Base-by-base conservation (phyloP, 495 filamentous ascomycete genomes). In the Neurospora terricola region DNA sequence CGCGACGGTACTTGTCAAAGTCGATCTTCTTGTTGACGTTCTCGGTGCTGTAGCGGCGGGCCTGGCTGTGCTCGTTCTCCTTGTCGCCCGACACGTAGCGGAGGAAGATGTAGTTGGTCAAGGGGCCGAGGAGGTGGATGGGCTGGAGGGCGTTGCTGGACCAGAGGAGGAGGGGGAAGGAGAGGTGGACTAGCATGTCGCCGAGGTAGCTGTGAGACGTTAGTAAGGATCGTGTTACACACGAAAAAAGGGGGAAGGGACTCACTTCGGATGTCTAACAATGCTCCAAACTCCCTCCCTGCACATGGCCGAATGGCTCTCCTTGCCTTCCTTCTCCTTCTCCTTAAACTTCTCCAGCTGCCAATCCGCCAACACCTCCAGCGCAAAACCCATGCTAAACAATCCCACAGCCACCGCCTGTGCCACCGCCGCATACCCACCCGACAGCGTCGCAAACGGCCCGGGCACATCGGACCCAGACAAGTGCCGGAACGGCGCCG, bases 181-280 rank as follows among this genome's bases (percentile, higher is more conserved):
- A 86, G 45, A 83, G 59, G 73, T 90, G 88, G 7, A 88, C 81
- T 21, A 90, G 79, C 1, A 84, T 82, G 72, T 89, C 88, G 5
- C 88, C 88, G 48, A 89, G 84, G 66, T 89, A 90, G 77, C 88
- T 90, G 54, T 70, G 27, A 4, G 3, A 34, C 1, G 30, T 34
- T 34, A 34, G 30, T 34, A 34, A 34, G 30, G 30, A 34, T 34
- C 30, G 30, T 34, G 30, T 34, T 34, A 34, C 30, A 34, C 30
- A 34, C 30, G 30, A 34, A 34, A 34, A 34, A 27, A 18, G 9
- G 36, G 9, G 38, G 30, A 37, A 12, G 2, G 70, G 34, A 82
- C 87, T 78, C 80, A 89, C 88, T 89, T 89, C 1, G 88, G 88
- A 80, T 89, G 87, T 38, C 88, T 80, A 10, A 89, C 87, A 45